These are phyloP conservation scores for Kurtzmaniella quercitrusa DNA, from an alignment of 1,139 yeast genomes.

Conservation along the genomic window DNA sequence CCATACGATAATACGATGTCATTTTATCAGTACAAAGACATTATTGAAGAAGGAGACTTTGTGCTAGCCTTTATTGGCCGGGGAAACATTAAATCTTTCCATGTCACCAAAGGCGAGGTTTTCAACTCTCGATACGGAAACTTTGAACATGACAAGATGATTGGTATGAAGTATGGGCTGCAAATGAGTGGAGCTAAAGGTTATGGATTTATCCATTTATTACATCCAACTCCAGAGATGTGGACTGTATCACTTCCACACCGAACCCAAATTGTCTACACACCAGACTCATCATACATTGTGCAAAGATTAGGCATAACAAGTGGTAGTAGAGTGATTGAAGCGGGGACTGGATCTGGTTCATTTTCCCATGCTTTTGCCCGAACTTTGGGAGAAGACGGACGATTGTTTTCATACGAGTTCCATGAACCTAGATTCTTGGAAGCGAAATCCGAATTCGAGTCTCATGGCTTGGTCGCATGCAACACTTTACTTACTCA, in stretches of 20 bases:
- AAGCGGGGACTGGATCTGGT: slow-evolving; percentile 98
- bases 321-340: slow-evolving; percentile 78
- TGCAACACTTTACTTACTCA: slow-evolving; percentile 62
- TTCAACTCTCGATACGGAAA: slow-evolving; percentile 87
- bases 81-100: slow-evolving; percentile 71
- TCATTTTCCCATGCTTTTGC: slow-evolving; percentile 93
- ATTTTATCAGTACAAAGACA: slow-evolving; percentile 48
- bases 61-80: slow-evolving; percentile 85
- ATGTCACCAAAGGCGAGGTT: slow-evolving; percentile 52
- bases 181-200: slow-evolving; percentile 81
- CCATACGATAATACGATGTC: slow-evolving; percentile 23
- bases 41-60: slow-evolving; percentile 77
- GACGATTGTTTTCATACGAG: slow-evolving; percentile 78
- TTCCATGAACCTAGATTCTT: slow-evolving; percentile 81
- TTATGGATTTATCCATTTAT: slow-evolving; percentile 79
- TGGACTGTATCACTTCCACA: slow-evolving; percentile 96
- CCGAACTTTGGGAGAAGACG: slow-evolving; percentile 62
- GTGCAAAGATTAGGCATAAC: slow-evolving; percentile 73
- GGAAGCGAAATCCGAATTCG: slow-evolving; percentile 78
- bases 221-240: slow-evolving; percentile 91
- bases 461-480: slow-evolving; percentile 58
- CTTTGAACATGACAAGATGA: slow-evolving; percentile 77
- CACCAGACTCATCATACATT: slow-evolving; percentile 91
- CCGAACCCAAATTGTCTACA: slow-evolving; percentile 94
- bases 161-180: slow-evolving; percentile 78